Conservation (phyloP, 176 grass and related monocot genomes). For the Lolium perenne region DNA sequence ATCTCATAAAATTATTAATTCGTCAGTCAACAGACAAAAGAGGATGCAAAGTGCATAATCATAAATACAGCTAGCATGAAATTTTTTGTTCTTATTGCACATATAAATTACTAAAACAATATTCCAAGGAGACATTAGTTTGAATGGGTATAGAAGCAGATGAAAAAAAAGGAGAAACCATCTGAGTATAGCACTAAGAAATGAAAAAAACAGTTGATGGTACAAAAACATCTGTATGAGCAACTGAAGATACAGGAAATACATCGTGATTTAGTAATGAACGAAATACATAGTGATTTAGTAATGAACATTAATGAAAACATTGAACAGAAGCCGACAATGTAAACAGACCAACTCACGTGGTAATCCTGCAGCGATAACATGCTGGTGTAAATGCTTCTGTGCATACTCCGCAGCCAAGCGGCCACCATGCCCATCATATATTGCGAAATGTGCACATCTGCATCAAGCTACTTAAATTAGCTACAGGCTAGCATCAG, state of each 20-base stretch:
- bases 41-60: not conserved
- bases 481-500: not conserved
- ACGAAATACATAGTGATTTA: not conserved
- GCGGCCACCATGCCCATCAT: constrained; percentile 85
- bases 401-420: constrained; percentile 82
- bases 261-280: no score
- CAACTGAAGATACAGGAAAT: constrained; percentile 13
- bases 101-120: not conserved
- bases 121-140: not conserved
- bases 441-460: constrained; percentile 84
- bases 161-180: not conserved
- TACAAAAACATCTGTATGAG: not conserved
- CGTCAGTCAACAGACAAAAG: not conserved
- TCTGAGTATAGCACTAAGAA: not conserved
- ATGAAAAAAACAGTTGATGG: not conserved
- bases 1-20: constrained; percentile 10
- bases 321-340: constrained; percentile 46
- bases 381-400: constrained; percentile 83
- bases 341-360: constrained; percentile 99
- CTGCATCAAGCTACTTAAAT: constrained; percentile 44
- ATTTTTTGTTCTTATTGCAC: not conserved
- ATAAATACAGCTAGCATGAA: not conserved
- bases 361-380: constrained; percentile 91
- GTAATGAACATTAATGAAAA: not conserved
- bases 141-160: constrained; percentile 5